These are phyloP conservation scores for Alternaria postmessia DNA, from an alignment of 2,329 filamentous ascomycete species.

Conservation along the genomic window DNA sequence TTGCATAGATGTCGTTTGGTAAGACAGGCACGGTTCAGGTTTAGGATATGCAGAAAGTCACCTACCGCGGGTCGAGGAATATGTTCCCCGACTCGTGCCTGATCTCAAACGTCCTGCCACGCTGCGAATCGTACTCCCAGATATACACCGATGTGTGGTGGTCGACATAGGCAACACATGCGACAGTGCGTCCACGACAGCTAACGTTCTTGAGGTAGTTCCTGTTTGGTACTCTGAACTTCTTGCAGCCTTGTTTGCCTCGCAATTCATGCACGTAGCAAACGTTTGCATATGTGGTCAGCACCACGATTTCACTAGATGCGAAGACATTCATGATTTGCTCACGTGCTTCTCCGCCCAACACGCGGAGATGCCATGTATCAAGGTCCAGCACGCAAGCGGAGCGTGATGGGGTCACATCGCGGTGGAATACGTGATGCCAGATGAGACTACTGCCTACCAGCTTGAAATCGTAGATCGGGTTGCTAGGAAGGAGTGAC, in stretches of 20 bases:
- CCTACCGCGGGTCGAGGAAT: constrained; percentile 1
- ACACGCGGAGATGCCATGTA: constrained; percentile 20
- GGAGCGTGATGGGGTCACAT: not conserved
- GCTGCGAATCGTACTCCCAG: constrained; percentile 40
- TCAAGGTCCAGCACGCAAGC: constrained; percentile 36
- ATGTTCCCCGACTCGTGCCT: constrained; percentile 2
- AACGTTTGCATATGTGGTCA: constrained; percentile 18
- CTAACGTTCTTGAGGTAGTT: constrained; percentile 12
- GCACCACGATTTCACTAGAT: constrained; percentile 38
- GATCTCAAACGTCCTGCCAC: constrained; percentile 33
- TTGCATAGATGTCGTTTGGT: not conserved
- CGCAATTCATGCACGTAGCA: constrained; percentile 36
- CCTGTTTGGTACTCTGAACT: constrained; percentile 29
- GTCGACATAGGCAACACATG: constrained; percentile 23
- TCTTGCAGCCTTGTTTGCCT: constrained; percentile 17
- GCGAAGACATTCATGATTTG: constrained; percentile 20
- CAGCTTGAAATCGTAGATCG: not conserved
- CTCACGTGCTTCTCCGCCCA: constrained; percentile 34
- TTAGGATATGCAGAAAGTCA: not conserved
- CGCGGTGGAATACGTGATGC: not conserved
- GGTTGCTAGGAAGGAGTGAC: not conserved
- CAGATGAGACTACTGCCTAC: constrained; percentile 14
- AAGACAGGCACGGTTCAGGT: not conserved
- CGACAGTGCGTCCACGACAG: constrained; percentile 34
- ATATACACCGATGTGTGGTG: constrained; percentile 30